These are phyloP conservation scores for Pneumocystis oryctolagi DNA, from an alignment of 1,139 yeast species.

Conservation along the genomic window DNA sequence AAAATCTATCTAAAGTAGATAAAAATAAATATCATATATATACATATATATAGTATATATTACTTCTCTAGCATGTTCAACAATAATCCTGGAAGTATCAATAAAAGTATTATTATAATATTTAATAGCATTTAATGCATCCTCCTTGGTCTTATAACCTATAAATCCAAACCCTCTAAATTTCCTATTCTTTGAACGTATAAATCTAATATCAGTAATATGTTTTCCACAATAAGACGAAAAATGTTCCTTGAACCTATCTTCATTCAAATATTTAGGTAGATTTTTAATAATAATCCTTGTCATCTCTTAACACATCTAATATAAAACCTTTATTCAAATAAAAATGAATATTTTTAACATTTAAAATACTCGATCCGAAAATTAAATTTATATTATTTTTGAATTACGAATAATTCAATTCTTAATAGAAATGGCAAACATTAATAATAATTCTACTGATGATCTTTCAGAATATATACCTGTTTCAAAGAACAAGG, in stretches of 20 bases:
- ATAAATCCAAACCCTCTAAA: constrained; percentile 87
- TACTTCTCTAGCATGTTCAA: constrained; percentile 59
- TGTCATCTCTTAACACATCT: constrained; percentile 22
- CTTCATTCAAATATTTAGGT: constrained; percentile 69
- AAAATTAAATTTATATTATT: background rate
- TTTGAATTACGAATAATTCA: background rate
- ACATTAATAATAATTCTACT: background rate
- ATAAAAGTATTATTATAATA: constrained; percentile 67
- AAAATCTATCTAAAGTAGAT: constrained; percentile 3
- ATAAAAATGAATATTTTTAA: background rate
- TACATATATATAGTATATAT: background rate
- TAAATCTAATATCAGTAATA: constrained; percentile 76
- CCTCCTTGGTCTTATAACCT: constrained; percentile 58
- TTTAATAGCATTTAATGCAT: constrained; percentile 64
- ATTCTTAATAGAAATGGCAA: background rate
- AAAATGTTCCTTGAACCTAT: constrained; percentile 56
- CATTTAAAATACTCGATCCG: background rate
- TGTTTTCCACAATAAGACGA: constrained; percentile 31
- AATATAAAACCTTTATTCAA: background rate
- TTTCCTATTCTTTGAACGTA: constrained; percentile 61
- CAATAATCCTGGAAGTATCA: constrained; percentile 68
- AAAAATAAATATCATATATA: background rate
- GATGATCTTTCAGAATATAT: background rate
- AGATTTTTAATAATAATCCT: constrained; percentile 90
- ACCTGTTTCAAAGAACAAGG: background rate